Evolutionary conservation across 2,329 filamentous ascomycete species (phyloP).

Genomic region (Venturiaceae sp.): DNA sequence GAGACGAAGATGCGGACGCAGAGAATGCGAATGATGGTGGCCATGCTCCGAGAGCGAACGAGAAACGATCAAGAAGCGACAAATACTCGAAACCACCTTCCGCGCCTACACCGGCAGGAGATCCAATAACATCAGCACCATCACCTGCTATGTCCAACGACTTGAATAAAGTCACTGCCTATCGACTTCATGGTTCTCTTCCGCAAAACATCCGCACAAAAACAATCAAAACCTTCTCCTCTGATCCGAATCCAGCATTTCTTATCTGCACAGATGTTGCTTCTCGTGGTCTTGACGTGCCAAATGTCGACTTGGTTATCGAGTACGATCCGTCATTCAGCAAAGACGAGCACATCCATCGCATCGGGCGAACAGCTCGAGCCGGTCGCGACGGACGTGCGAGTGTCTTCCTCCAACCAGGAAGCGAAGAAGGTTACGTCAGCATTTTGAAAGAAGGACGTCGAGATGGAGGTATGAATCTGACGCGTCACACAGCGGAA

Average conservation of each 20-base stretch:
- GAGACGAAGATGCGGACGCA: constrained; percentile 17
- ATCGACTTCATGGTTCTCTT: constrained; percentile 86
- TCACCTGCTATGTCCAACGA: constrained; percentile 64
- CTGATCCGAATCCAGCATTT: constrained; percentile 64
- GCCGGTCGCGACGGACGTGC: constrained; percentile 82
- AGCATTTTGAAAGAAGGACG: constrained; percentile 65
- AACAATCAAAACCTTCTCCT: constrained; percentile 72
- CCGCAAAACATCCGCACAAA: constrained; percentile 79
- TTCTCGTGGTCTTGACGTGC: constrained; percentile 88
- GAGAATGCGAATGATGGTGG: constrained; percentile 12
- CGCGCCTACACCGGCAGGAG: not conserved
- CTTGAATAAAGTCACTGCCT: constrained; percentile 61
- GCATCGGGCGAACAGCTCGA: constrained; percentile 88
- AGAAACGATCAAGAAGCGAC: constrained; percentile 3
- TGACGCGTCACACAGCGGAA: constrained; percentile 52
- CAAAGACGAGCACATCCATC: constrained; percentile 86
- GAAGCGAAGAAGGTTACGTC: constrained; percentile 86
- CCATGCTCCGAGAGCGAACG: constrained; percentile 15
- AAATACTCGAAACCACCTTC: constrained; percentile 23
- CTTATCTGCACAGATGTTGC: constrained; percentile 93
- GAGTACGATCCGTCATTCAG: constrained; percentile 96
- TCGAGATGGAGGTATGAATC: constrained; percentile 51
- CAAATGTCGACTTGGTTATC: constrained; percentile 87
- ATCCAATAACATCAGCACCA: constrained; percentile 48
- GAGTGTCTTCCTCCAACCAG: constrained; percentile 81